These are phyloP conservation scores for Penicillium sp. DNA, from an alignment of 2,329 filamentous ascomycete species.

Conservation along the genomic window DNA sequence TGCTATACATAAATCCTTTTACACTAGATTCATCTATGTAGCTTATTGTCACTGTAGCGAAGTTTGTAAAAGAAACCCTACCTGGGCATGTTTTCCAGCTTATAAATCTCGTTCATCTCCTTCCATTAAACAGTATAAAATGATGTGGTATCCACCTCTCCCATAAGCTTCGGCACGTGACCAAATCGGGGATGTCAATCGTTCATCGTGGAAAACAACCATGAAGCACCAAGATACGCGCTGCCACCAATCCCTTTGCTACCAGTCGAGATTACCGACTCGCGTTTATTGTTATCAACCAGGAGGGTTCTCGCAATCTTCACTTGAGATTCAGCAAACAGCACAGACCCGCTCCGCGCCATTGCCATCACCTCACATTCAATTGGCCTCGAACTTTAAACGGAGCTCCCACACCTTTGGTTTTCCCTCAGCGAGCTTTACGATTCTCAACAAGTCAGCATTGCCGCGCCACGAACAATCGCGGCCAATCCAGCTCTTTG, in stretches of 20 bases:
- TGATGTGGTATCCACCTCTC: neutral
- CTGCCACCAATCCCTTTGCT: neutral
- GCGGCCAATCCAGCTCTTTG: neutral
- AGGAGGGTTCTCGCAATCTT: neutral
- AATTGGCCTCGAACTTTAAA: neutral
- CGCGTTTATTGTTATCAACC: neutral
- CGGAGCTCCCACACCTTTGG: neutral
- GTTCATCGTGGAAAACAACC: conserved; percentile 8
- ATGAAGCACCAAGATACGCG: neutral
- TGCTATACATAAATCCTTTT: conserved; percentile 15
- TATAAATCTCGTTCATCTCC: neutral
- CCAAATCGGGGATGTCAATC: conserved; percentile 9
- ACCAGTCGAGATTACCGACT: neutral
- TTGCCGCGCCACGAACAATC: neutral
- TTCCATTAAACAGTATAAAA: neutral
- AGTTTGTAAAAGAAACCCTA: neutral
- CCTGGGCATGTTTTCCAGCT: neutral
- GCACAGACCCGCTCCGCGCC: neutral
- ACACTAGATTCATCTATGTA: neutral
- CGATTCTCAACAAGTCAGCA: neutral
- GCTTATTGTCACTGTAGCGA: neutral
- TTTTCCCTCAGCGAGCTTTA: neutral
- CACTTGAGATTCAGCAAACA: neutral
- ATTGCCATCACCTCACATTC: neutral
- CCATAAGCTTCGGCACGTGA: conserved; percentile 9